A percentile compares a stretch with the other conserved stretches of the same genome.
Evolutionary conservation across 1,139 yeast genomes (phyloP).

Genomic region (Casaregolazyma lundiana): DNA sequence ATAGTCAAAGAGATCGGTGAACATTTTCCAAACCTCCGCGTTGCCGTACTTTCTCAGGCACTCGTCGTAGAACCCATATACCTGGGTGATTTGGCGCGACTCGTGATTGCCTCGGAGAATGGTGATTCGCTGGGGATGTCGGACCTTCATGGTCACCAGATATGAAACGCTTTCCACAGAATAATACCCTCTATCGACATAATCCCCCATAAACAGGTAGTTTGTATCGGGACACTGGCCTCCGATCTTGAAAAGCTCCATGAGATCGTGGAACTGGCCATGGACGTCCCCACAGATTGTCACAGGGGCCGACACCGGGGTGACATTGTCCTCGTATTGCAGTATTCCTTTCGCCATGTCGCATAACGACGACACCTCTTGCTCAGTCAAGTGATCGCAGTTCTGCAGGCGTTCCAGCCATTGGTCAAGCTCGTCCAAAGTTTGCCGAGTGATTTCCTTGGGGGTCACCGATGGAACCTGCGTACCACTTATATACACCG

Average conservation of each 20-base stretch:
- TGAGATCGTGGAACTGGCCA: constrained; percentile 91
- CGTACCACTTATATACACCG: constrained; percentile 11
- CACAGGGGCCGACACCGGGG: constrained; percentile 91
- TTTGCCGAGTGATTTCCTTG: constrained; percentile 20
- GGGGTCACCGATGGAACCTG: constrained; percentile 12
- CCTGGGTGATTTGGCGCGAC: constrained; percentile 94
- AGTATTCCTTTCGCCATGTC: constrained; percentile 83
- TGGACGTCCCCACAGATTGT: constrained; percentile 99
- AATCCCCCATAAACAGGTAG: constrained; percentile 83
- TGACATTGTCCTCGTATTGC: constrained; percentile 89
- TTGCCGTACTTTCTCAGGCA: constrained; percentile 92
- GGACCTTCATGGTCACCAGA: constrained; percentile 74
- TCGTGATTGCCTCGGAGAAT: constrained; percentile 96
- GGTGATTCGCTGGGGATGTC: constrained; percentile 92
- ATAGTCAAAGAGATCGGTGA: constrained; percentile 82
- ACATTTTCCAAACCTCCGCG: constrained; percentile 87
- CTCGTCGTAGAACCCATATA: constrained; percentile 97
- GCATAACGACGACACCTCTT: constrained; percentile 76
- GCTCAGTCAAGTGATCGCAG: constrained; percentile 82
- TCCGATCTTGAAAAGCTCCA: constrained; percentile 81
- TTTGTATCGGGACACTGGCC: constrained; percentile 85
- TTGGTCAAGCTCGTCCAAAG: constrained; percentile 45
- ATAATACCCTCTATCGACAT: constrained; percentile 96
- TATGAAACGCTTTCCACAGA: constrained; percentile 84
- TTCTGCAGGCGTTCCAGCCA: constrained; percentile 59